Evolutionary conservation across 1,284 basidiomycete genomes (phyloP).

Genomic region (Coniophora puteana): DNA sequence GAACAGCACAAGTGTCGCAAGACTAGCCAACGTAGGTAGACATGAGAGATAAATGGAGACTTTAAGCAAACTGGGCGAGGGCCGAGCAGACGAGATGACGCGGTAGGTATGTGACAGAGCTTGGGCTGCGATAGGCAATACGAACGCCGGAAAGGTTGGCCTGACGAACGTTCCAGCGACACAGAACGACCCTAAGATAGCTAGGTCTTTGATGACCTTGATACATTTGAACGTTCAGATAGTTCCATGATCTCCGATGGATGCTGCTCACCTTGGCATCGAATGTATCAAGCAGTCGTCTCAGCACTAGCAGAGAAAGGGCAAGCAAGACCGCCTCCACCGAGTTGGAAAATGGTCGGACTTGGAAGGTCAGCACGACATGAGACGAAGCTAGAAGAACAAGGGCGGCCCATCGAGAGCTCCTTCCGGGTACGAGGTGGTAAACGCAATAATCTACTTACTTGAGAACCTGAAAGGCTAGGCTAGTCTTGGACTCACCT

Average conservation of each 20-base stretch:
- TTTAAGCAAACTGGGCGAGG: not conserved
- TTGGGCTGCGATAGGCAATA: slow-evolving; percentile 27
- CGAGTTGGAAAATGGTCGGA: slow-evolving; percentile 39
- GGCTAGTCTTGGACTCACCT: too few species aligned
- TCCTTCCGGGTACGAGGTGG: slow-evolving; percentile 19
- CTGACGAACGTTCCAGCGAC: slow-evolving; percentile 32
- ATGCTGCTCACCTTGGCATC: not conserved
- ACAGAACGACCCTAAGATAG: slow-evolving; percentile 6
- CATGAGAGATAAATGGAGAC: too few species aligned
- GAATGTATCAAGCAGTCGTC: too few species aligned
- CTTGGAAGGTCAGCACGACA: slow-evolving; percentile 34
- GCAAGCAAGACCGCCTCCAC: slow-evolving; percentile 32
- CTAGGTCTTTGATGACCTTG: not conserved
- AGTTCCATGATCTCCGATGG: too few species aligned
- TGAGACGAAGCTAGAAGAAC: slow-evolving; percentile 37
- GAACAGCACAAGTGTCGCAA: slow-evolving; percentile 14
- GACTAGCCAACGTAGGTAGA: too few species aligned
- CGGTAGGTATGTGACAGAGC: slow-evolving; percentile 18
- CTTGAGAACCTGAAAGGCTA: too few species aligned
- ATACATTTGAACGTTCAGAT: too few species aligned
- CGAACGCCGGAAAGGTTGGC: slow-evolving; percentile 34
- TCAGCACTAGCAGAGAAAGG: slow-evolving; percentile 19
- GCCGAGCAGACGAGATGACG: too few species aligned
- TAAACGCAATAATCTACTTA: slow-evolving; percentile 28
- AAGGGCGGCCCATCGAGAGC: slow-evolving; percentile 20